Evolutionary conservation across 768 basidiomycete species (phyloP), one percentile per base, ranked within the genome.

Genomic region (Agrocybe chaxingu): DNA sequence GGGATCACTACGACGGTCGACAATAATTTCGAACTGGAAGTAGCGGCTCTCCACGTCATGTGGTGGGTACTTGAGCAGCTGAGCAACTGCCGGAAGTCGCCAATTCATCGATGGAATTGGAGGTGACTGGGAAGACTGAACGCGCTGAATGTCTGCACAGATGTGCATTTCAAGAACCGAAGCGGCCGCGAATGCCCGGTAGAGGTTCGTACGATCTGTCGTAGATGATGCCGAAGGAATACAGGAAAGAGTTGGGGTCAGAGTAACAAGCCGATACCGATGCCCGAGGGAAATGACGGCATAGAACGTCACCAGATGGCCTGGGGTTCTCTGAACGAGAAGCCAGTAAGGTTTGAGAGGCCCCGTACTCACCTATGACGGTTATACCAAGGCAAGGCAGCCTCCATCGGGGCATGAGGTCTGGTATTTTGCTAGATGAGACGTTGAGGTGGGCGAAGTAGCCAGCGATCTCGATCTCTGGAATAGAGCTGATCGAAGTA

Each of bases 231-330:
- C 62, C 6, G 41, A 47, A 38, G 12, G 51, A 42, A 59, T 41
- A 47, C 55, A 63, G 7, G 60, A 61, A 9, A 63, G 35, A 12
- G 52, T 42, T 5, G 56, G 56, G 39, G 62, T 60, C 33, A 63
- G 56, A 45, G 53, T 55, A 37, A 61, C 44, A 36, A 59, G 38
- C 32, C 60, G 51, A 48, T 54, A 16, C 16, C 16, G 16, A 16
- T 16, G 16, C 16, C 16, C 16, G 16, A 16, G 16, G 16, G 16
- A 16, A 16, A 16, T 16, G 16, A 16, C 16, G 16, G 52, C 57
- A 53, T 62, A 62, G 54, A 60, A 60, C 29, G 10, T 53, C 31
- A 62, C 44, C 34, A 56, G 34, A 32, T 45, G 34, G 18, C 52
- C 16, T 16, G 16, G 53, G 48, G 40, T 34, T 30, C 38, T 45